phyloP scores from a whole-genome alignment of 169 alveolate genomes.

The Theileria parva region DNA sequence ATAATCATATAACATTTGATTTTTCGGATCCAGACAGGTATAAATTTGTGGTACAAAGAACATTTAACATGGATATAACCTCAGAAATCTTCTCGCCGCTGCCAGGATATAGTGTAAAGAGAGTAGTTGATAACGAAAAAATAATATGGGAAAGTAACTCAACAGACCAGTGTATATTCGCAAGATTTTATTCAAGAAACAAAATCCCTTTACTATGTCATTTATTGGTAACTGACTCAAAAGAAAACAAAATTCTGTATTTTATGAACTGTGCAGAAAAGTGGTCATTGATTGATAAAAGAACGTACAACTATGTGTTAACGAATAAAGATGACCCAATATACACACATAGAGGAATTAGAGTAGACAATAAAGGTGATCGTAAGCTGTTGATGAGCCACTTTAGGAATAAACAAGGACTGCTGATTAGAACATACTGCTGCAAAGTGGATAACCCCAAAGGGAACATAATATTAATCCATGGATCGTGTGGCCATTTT shows the following conservation, averaged over 20 bases:
- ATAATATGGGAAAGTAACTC: conserved; percentile 9
- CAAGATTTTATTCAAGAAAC: conserved; percentile 12
- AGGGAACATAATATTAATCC: conserved; percentile 62
- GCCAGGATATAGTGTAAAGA: conserved; percentile 25
- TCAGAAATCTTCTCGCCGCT: conserved; percentile 9
- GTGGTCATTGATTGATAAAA: conserved; percentile 4
- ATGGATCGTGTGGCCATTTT: conserved; percentile 65
- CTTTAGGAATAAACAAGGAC: conserved; percentile 63
- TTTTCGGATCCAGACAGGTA: background rate
- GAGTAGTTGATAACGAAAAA: conserved; percentile 11
- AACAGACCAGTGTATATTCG: conserved; percentile 6
- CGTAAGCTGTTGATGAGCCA: conserved; percentile 48
- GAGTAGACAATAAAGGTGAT: conserved; percentile 9
- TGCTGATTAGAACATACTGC: conserved; percentile 63
- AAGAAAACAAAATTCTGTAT: conserved; percentile 12
- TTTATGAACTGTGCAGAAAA: background rate
- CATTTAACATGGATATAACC: background rate
- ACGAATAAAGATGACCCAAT: conserved; percentile 27
- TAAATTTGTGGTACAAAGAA: conserved; percentile 4
- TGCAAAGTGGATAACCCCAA: conserved; percentile 58
- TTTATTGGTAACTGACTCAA: conserved; percentile 9
- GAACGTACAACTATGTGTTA: background rate
- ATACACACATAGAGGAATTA: conserved; percentile 12
- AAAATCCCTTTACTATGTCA: conserved; percentile 7
- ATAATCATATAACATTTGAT: conserved; percentile 16